Base-by-base conservation (phyloP, 306 rosid species). In the Castanopsis chinensis region DNA sequence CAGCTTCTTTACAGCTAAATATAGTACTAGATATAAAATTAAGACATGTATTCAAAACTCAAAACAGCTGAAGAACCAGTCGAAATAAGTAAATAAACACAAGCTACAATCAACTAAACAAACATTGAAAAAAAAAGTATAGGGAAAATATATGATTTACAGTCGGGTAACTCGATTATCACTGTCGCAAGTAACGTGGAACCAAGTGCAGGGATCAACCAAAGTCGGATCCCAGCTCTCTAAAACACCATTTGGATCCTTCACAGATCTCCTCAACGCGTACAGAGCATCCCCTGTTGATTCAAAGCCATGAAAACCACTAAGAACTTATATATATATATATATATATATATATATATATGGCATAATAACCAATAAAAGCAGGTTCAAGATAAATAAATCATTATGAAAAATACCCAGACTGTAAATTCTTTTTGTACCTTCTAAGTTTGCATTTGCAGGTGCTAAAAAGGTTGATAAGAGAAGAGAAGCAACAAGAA, bases 191-290 rank as follows among this genome's bases (percentile, higher is more conserved):
- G 97, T 90, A 67, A 93, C 92, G 81, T 91, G 98, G 67, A 93
- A 93, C 98, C 98, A 93, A 69, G 98, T 93, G 59, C 98, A 94
- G 5, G 98, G 97, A 88, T 94, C 96, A 23, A 94, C 97, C 67
- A 90, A 75, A 64, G 91, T 94, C 3, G 96, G 97, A 88, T 94
- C 98, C 98, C 98, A 94, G 69, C 97, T 94, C 79, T 83, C 80
- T 19, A 94, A 84, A 23, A 89, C 97, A 65, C 82, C 79, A 27
- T 85, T 88, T 35, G 98, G 94, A 83, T 94, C 97, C 75, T 83
- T 84, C 74, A 90, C 91, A 35, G 89, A 85, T 78, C 87, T 91
- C 83, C 97, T 93, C 83, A 93, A 81, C 4, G 92, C 91, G 54
- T 83, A 93, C 53, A 93, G 84, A 70, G 97, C 98, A 86, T 93